Conservation (phyloP, 345 rosid species). For the Syzygium grande region DNA sequence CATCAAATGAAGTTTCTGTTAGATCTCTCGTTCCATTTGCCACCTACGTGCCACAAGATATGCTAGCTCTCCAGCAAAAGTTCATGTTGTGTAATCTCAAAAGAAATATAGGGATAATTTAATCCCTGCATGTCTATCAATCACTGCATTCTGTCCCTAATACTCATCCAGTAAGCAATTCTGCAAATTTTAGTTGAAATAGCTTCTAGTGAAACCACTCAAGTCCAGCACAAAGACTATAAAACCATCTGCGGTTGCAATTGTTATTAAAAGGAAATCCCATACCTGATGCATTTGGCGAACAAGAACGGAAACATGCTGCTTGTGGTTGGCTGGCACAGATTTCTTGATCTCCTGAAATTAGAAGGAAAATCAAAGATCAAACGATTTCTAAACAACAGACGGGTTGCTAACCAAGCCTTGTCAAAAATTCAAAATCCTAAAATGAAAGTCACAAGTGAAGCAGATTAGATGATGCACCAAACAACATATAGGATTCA, state of each 20-base stretch:
- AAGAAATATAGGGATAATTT: neutral
- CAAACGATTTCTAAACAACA: neutral
- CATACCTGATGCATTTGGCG: constrained; percentile 94
- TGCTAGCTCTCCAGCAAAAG: neutral
- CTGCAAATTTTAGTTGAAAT: neutral
- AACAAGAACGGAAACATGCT: constrained; percentile 81
- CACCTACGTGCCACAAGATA: neutral
- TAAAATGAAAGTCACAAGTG: neutral
- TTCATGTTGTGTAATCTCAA: neutral
- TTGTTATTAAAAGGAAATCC: neutral
- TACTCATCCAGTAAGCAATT: neutral
- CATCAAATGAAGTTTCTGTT: neutral
- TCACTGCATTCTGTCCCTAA: neutral
- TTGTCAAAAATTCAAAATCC: neutral
- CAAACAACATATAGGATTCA: neutral
- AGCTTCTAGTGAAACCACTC: neutral
- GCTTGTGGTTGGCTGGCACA: constrained; percentile 66
- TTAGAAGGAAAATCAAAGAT: neutral
- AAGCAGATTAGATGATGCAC: neutral
- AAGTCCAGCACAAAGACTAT: neutral
- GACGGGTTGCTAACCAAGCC: neutral
- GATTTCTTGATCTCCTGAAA: constrained; percentile 74
- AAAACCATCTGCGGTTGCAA: neutral
- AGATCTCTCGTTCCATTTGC: neutral
- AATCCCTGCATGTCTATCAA: neutral